Conservation (phyloP, 139 green algal species). For the Spirogloea muscicola region DNA sequence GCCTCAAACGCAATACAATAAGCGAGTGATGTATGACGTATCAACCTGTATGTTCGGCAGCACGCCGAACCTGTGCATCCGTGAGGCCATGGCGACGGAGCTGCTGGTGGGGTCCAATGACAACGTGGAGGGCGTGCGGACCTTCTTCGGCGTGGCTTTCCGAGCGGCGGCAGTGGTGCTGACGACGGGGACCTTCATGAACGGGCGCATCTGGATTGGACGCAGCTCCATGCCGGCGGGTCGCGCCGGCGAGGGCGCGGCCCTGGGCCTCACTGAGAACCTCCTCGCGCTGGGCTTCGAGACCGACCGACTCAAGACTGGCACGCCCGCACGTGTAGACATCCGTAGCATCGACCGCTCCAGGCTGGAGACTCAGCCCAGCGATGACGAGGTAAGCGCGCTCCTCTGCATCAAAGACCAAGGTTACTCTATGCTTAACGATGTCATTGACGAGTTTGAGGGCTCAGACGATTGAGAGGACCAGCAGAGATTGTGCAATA, state of each 20-base stretch:
- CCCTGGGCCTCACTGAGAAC: constrained; percentile 81
- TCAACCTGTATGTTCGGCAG: not conserved
- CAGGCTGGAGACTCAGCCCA: constrained; percentile 71
- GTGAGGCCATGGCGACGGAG: constrained; percentile 85
- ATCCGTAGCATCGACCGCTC: constrained; percentile 76
- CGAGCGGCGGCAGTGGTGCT: constrained; percentile 75
- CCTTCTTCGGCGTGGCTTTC: constrained; percentile 90
- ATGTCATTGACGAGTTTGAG: too few relatives aligned
- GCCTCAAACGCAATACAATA: too few relatives aligned
- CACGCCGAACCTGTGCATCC: constrained; percentile 76
- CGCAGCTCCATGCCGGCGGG: constrained; percentile 76
- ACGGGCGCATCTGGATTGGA: constrained; percentile 94
- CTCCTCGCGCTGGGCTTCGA: constrained; percentile 84
- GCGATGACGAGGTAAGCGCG: constrained; percentile 54
- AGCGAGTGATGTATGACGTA: too few relatives aligned
- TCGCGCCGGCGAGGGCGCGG: constrained; percentile 82
- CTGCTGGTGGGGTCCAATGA: constrained; percentile 85
- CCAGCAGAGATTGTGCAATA: too few relatives aligned
- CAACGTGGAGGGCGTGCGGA: constrained; percentile 73
- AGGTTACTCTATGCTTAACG: too few relatives aligned
- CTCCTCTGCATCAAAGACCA: too few relatives aligned
- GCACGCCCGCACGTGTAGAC: constrained; percentile 91
- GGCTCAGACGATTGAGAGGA: too few relatives aligned
- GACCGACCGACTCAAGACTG: constrained; percentile 91
- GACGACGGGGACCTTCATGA: constrained; percentile 97